Evolutionary conservation across 164 flowering plant species (phyloP), one percentile per base, ranked within the genome.

Genomic region (Nymphaea thermarum): DNA sequence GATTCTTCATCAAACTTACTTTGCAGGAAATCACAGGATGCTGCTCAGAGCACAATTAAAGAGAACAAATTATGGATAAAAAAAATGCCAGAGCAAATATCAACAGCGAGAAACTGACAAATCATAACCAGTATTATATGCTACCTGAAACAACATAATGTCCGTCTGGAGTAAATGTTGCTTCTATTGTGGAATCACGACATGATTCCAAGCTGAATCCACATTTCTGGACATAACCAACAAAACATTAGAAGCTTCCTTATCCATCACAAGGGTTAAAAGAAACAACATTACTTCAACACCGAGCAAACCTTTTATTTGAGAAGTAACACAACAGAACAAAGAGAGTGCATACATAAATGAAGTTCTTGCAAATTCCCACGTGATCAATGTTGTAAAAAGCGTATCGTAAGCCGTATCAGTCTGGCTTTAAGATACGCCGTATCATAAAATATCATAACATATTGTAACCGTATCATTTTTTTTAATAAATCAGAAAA

Each of bases 151-250:
- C 74, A 69, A 94, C 92, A 81, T 90, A 91, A 71, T 90, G 93
- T 74, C 99, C 96, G 80, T 94, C 99, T 16, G 99, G 98, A 43
- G 98, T 90, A 73, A 94, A 90, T 11, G 96, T 86, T 66, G 98
- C 99, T 75, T 94, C 98, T 63, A 88, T 85, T 5, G 75, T 79
- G 59, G 81, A 75, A 73, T 81, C 79, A 36, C 85, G 83, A 64
- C 97, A 91, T 68, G 92, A 84, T 75, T 94, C 99, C 82, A 91
- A 74, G 75, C 85, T 90, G 77, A 90, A 91, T n/a, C 88, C 96
- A 78, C 95, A 91, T 4, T 84, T 89, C 99, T 91, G 92, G 81
- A 80, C 6, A 61, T 16, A 10, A 55, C 0, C 36, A 47, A 25
- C 7, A 47, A 47, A 47, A 12, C 5, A 47, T 47, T 47, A 47